Evolutionary conservation across 2,329 filamentous ascomycete species (phyloP).

Genomic region (Scedosporium aurantiacum): DNA sequence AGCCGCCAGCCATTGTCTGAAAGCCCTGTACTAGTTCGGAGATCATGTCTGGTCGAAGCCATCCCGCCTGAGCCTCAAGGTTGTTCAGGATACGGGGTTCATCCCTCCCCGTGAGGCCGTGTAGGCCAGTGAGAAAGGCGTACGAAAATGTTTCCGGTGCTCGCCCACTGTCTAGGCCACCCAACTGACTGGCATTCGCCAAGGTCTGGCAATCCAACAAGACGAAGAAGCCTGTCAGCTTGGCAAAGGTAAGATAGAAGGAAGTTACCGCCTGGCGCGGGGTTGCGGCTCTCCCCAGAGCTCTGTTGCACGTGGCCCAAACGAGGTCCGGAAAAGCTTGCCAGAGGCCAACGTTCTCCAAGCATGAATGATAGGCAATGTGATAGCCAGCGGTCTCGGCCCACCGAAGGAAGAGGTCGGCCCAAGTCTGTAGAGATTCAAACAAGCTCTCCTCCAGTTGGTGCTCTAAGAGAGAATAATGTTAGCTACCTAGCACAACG

Average conservation of each 20-base stretch:
- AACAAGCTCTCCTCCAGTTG: constrained; percentile 32
- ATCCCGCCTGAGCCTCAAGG: constrained; percentile 9
- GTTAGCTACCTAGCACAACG: neutral
- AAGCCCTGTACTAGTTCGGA: constrained; percentile 33
- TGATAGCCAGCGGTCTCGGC: constrained; percentile 22
- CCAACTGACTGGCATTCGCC: constrained; percentile 7
- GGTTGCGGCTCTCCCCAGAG: neutral
- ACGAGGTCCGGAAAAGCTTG: constrained; percentile 38
- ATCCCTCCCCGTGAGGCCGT: constrained; percentile 15
- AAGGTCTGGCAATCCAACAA: constrained; percentile 33
- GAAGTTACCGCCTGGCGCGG: constrained; percentile 9
- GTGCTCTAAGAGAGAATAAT: neutral
- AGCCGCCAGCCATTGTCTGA: constrained; percentile 27
- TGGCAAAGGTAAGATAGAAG: constrained; percentile 32
- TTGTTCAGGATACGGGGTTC: constrained; percentile 9
- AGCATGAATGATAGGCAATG: constrained; percentile 30
- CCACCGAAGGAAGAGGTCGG: constrained; percentile 35
- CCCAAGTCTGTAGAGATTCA: constrained; percentile 35
- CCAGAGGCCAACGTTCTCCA: constrained; percentile 40
- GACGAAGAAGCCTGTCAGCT: constrained; percentile 40
- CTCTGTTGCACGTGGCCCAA: constrained; percentile 20
- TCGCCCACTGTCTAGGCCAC: neutral
- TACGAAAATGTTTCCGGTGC: constrained; percentile 1
- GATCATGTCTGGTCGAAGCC: constrained; percentile 12
- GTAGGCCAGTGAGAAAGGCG: constrained; percentile 34